A percentile compares a stretch with the other conserved stretches of the same genome.
Evolutionary conservation across 2,329 filamentous ascomycete genomes (phyloP).

Genomic region (Microcera coccophila): DNA sequence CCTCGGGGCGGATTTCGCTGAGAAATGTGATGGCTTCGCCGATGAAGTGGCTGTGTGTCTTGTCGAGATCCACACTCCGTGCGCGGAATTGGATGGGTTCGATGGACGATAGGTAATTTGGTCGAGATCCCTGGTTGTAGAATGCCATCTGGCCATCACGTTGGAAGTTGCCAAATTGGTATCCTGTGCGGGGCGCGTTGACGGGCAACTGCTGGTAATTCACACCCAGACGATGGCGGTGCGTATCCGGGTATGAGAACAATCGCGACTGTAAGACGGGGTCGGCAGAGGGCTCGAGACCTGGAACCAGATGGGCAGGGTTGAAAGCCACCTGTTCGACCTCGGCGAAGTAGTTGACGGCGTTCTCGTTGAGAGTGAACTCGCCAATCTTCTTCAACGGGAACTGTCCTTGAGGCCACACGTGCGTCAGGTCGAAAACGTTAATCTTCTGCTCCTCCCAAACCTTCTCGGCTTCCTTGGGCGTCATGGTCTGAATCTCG

Average conservation of each 20-base stretch:
- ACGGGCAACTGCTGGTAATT: conserved; percentile 50
- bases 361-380: conserved; percentile 64
- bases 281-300: conserved; percentile 59
- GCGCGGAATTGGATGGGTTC: background rate
- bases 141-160: background rate
- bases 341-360: conserved; percentile 58
- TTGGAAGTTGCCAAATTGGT: background rate
- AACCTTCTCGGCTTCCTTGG: conserved; percentile 39
- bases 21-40: conserved; percentile 1
- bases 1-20: background rate
- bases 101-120: background rate
- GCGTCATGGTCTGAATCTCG: conserved; percentile 50
- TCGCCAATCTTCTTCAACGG: conserved; percentile 63
- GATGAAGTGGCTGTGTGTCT: background rate
- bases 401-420: conserved; percentile 63
- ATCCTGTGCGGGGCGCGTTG: conserved; percentile 7
- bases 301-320: conserved; percentile 60
- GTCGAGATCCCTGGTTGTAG: background rate
- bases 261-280: conserved; percentile 58
- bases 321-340: conserved; percentile 66
- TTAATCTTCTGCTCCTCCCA: conserved; percentile 38
- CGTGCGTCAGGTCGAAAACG: conserved; percentile 66
- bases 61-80: background rate
- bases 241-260: conserved; percentile 60
- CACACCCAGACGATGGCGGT: conserved; percentile 58